phyloP scores from a whole-genome alignment of 352 stramenopile species.

The Phytophthora pseudosyringae region DNA sequence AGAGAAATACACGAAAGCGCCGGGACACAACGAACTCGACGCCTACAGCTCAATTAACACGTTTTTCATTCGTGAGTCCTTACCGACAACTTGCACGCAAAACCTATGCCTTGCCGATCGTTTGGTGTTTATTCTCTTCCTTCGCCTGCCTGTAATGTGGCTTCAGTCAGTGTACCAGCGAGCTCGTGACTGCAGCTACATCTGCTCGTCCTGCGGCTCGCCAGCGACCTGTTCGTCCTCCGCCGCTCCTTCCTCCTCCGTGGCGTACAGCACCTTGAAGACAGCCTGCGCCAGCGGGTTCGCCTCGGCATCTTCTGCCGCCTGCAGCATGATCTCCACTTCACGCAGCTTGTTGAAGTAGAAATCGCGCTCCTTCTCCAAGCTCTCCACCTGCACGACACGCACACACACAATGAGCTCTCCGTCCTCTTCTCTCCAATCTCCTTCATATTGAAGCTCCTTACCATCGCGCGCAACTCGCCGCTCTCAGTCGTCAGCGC shows the following conservation, averaged over 20 bases:
- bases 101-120: slow-evolving; percentile 13
- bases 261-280: slow-evolving; percentile 89
- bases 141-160: slow-evolving; percentile 4
- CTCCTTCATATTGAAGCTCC: slow-evolving; percentile 1
- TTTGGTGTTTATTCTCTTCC: slow-evolving; percentile 8
- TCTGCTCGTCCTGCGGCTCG: slow-evolving; percentile 63
- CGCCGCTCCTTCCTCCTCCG: slow-evolving; percentile 57
- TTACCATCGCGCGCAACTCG: slow-evolving; percentile 75
- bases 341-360: slow-evolving; percentile 99
- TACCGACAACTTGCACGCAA: slow-evolving; percentile 21
- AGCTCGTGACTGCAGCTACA: slow-evolving; percentile 31
- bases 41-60: slow-evolving; percentile 30
- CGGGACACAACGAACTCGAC: neutral
- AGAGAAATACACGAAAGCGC: neutral
- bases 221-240: slow-evolving; percentile 50
- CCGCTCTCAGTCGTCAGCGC: slow-evolving; percentile 79
- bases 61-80: slow-evolving; percentile 34
- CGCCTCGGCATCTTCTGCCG: slow-evolving; percentile 58
- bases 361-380: slow-evolving; percentile 97
- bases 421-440: neutral
- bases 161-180: neutral
- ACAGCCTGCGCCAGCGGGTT: slow-evolving; percentile 71
- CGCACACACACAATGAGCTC: slow-evolving; percentile 13
- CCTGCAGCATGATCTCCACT: slow-evolving; percentile 96
- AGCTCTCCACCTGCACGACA: slow-evolving; percentile 73